A percentile compares a stretch with the other conserved stretches of the same genome.
These are phyloP conservation scores for Ophiocordyceps camponoti-floridani DNA, from an alignment of 2,329 filamentous ascomycete species.

Conservation along the genomic window DNA sequence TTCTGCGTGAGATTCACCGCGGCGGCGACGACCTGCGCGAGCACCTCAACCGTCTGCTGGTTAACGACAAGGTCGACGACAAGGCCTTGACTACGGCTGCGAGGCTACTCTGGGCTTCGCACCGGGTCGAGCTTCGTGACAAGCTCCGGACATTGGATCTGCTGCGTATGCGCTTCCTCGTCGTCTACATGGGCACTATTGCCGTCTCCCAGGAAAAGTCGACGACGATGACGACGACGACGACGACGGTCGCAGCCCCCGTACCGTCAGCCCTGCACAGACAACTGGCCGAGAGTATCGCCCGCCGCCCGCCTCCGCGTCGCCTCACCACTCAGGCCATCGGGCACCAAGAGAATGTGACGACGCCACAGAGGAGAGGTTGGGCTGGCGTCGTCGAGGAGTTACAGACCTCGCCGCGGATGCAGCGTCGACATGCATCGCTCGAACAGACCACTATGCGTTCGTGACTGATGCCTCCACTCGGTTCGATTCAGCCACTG, in stretches of 20 bases:
- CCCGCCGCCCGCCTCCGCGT: constrained; percentile 28
- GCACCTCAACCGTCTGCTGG: constrained; percentile 33
- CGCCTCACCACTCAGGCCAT: constrained; percentile 35
- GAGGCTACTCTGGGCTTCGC: constrained; percentile 39
- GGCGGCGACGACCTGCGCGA: constrained; percentile 42
- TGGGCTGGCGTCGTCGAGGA: constrained; percentile 48
- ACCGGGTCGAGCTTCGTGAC: constrained; percentile 35
- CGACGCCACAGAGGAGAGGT: constrained; percentile 29
- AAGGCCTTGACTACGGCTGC: constrained; percentile 26
- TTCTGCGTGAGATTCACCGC: constrained; percentile 44
- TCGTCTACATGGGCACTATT: constrained; percentile 45
- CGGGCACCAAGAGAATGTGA: constrained; percentile 30
- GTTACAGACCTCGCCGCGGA: constrained; percentile 39
- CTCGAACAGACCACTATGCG: constrained; percentile 37
- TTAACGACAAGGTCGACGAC: constrained; percentile 19
- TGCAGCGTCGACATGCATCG: constrained; percentile 44
- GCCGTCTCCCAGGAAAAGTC: constrained; percentile 8
- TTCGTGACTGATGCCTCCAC: constrained; percentile 1
- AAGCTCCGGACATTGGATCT: constrained; percentile 40
- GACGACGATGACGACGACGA: constrained; percentile 10
- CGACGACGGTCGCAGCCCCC: constrained; percentile 9
- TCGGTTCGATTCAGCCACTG: neutral
- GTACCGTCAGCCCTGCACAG: constrained; percentile 18
- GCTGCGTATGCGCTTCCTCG: constrained; percentile 45
- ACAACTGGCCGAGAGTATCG: constrained; percentile 24